Conservation (phyloP, 768 basidiomycete species). For the Tricholoma saponaceum region DNA sequence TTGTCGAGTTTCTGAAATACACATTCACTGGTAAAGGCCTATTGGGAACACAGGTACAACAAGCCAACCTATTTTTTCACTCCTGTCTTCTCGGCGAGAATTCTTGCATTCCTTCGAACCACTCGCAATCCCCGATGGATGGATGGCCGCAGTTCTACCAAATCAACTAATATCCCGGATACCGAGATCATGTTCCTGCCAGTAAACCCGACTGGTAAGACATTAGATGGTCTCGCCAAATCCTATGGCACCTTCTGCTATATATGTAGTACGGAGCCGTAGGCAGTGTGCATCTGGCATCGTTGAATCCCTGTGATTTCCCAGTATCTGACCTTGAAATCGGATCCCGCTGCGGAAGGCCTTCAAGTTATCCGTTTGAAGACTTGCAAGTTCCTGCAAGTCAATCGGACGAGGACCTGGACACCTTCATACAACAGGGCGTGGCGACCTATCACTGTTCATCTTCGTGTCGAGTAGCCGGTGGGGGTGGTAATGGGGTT, state of each 20-base stretch:
- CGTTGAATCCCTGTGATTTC: slow-evolving; percentile 22
- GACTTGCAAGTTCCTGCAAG: slow-evolving; percentile 21
- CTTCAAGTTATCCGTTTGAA: slow-evolving; percentile 23
- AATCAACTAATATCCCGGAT: slow-evolving; percentile 35
- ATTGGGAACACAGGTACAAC: slow-evolving; percentile 27
- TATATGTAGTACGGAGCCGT: slow-evolving; percentile 17
- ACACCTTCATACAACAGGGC: slow-evolving; percentile 22
- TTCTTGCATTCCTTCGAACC: slow-evolving; percentile 1
- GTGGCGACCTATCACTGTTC: slow-evolving; percentile 32
- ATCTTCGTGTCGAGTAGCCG: slow-evolving; percentile 34
- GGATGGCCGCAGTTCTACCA: slow-evolving; percentile 17
- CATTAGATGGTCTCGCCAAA: slow-evolving; percentile 10
- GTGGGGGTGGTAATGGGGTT: slow-evolving; percentile 18
- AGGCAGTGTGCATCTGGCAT: slow-evolving; percentile 20
- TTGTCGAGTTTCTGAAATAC: slow-evolving; percentile 30
- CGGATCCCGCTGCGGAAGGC: slow-evolving; percentile 20
- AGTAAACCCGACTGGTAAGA: slow-evolving; percentile 9
- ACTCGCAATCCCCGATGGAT: slow-evolving; percentile 12
- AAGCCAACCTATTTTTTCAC: slow-evolving; percentile 24
- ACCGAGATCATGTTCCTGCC: slow-evolving; percentile 31
- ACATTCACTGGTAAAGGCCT: slow-evolving; percentile 29
- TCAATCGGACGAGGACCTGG: slow-evolving; percentile 25
- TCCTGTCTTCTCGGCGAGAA: slow-evolving; percentile 21
- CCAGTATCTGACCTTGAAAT: slow-evolving; percentile 27
- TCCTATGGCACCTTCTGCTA: slow-evolving; percentile 21